Evolutionary conservation across 495 filamentous ascomycete genomes (phyloP), one percentile per base, ranked within the genome.

Genomic region (Cenococcum geophilum): DNA sequence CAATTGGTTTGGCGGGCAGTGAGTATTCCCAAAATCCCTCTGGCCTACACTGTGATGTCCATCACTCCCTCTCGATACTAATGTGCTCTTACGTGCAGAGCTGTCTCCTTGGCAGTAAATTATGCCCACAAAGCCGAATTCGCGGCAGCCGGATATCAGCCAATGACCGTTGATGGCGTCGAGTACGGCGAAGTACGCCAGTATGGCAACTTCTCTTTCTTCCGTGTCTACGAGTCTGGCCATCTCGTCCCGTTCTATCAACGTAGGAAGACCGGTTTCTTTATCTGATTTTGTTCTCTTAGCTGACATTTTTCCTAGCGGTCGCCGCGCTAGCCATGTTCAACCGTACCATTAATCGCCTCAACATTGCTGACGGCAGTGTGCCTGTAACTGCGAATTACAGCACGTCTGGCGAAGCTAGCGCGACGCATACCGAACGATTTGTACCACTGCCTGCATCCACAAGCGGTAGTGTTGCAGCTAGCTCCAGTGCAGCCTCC

Each of bases 381-480:
- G 37, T 47, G 20, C 65, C 72, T 61, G 68, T 84, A 36, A 79
- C 73, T 35, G 61, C 72, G 0, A 76, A 73, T 21, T 79, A 76
- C 58, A 72, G 68, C 27, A 80, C 77, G 0, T 69, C 72, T 42
- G 83, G 83, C 0, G 70, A 72, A 5, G 73, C 76, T 0, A 76
- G 72, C 50, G 77, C 81, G 6, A 86, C 82, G 34, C 82, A 84
- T 70, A 83, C 82, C 0, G 75, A 83, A 65, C 72, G 76, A 5
- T 84, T 74, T 63, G 79, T 80, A 45, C 69, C 79, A 8, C 63
- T 82, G 62, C 73, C 79, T n/a, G 4, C 40, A 20, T 57, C 60
- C 6, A 32, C 27, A 37, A 45, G 49, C 22, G 11, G 40, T 45
- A 45, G 40, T 45, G 40, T 18, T 14, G 40, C 18, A 16, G 40